Base-by-base conservation (phyloP, 2,329 filamentous ascomycete genomes). In the Microsporum audouinii region DNA sequence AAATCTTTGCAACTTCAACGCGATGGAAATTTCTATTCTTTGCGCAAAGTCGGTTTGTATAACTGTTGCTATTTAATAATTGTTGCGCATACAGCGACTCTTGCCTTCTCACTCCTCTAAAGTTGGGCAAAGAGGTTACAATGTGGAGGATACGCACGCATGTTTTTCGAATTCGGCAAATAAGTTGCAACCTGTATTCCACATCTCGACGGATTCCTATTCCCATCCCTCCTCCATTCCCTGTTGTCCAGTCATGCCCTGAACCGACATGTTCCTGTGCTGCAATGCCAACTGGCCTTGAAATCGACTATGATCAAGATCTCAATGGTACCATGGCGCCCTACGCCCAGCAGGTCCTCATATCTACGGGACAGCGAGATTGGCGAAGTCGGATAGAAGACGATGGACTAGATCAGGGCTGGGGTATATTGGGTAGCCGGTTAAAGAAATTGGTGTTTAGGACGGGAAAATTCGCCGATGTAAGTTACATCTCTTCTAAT, bases 331-430 rank as follows among this genome's bases (percentile, higher is more conserved):
- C 88, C 4, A 91, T 96, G 75, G 80, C 87, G 1, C 78, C 81
- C 0, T 95, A 96, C 71, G 80, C 85, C 0, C 87, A 95, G 73
- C 91, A 96, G 67, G 82, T 96, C 2, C 74, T 97, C 7, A 80
- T 96, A 12, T 91, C 88, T 64, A 95, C 91, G 0, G 91, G 89
- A 3, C 83, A 84, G 63, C 76, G 80, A 34, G 88, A 95, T 75
- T 96, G 91, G 91, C 78, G 80, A 33, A 91, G 88, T 69, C 83
- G 84, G 61, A 95, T 96, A 64, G 91, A 95, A 71, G 86, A 95
- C 53, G 90, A 95, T 63, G 83, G 86, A 14, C 71, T 74, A 38
- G 71, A 75, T 2, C 71, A 77, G 31, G 74, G 73, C 12, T 79
- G 75, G 75, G 76, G 76, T 5, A 66, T 67, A 33, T 67, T 81